Evolutionary conservation across 129 eudicot genomes (phyloP).

Genomic region (Ambrosia trifida): DNA sequence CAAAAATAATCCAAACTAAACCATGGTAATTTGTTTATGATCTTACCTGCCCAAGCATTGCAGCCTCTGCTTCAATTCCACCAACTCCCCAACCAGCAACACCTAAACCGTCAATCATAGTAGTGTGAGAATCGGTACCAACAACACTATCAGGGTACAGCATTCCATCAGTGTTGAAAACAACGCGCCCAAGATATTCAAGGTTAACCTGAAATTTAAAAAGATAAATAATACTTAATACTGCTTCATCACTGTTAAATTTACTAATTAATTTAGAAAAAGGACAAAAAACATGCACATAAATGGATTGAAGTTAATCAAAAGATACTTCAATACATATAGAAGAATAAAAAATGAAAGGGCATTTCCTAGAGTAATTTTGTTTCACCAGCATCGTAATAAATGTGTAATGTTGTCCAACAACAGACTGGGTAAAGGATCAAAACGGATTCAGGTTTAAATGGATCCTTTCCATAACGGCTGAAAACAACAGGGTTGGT

Average conservation of each 20-base stretch:
- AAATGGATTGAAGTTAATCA: background rate
- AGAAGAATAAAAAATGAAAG: background rate
- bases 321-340: background rate
- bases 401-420: background rate
- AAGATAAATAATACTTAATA: background rate
- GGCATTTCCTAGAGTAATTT: background rate
- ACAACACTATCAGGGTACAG: constrained; percentile 99
- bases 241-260: constrained; percentile 10
- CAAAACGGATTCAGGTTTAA: background rate
- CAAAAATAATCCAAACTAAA: background rate
- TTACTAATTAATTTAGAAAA: background rate
- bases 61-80: constrained; percentile 98
- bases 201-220: constrained; percentile 71
- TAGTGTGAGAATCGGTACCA: constrained; percentile 97
- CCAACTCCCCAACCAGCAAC: constrained; percentile 99
- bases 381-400: background rate
- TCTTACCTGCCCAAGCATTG: constrained; percentile 97
- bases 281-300: background rate
- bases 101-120: constrained; percentile 99
- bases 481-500: background rate
- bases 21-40: background rate
- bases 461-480: background rate
- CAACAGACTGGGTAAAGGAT: background rate
- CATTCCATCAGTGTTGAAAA: constrained; percentile 81
- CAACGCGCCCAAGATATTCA: constrained; percentile 98